Evolutionary conservation across 768 basidiomycete species (phyloP), one percentile per base, ranked within the genome.

Genomic region (Amanita exitialis): DNA sequence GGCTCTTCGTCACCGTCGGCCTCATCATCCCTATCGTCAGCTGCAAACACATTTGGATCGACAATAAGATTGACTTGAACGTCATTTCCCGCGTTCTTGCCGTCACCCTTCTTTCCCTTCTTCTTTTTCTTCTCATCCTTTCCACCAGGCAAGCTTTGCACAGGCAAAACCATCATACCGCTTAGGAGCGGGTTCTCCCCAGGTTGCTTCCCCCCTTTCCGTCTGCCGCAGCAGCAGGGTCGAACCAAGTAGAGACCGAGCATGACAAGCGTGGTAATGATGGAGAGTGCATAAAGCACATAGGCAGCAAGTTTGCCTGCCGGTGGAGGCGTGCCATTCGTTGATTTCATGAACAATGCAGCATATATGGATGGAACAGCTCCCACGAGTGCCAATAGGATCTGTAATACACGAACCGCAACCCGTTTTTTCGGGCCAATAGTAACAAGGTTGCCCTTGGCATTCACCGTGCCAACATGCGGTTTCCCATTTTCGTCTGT

Each of bases 1-100:
- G 55, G 61, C 18, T 60, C 65, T 30, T 70, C 71, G 7, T 64
- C 62, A 5, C 66, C 69, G 1, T 66, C 62, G 18, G 66, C 69
- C 6, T 74, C 73, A 10, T 66, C 69, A 13, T 57, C 62, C 6
- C n/a, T n/a, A n/a, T n/a, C n/a, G n/a, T n/a, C n/a, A n/a, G 59
- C 47, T 27, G 68, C 69, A 53, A 86, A 82, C 52, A 77, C 75
- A 6, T 68, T 68, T 6, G 84, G 83, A 57, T 85, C 82, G 27
- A 86, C 80, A 53, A 86, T 85, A 41, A 86, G 68, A 62, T 86
- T 86, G 45, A 86, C 81, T 53, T 86, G 84, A 2, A 86, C 78
- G 57, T 77, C 76, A 4, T 73, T 71, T 30, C 57, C 64, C 49
- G 52, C 30, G 42, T 58, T 56, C 47, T 57, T 66, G 63, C 57